A percentile compares a stretch with the other conserved stretches of the same genome.
Conservation (phyloP, 1,139 yeast species). For the Zygosaccharomyces sapae region DNA sequence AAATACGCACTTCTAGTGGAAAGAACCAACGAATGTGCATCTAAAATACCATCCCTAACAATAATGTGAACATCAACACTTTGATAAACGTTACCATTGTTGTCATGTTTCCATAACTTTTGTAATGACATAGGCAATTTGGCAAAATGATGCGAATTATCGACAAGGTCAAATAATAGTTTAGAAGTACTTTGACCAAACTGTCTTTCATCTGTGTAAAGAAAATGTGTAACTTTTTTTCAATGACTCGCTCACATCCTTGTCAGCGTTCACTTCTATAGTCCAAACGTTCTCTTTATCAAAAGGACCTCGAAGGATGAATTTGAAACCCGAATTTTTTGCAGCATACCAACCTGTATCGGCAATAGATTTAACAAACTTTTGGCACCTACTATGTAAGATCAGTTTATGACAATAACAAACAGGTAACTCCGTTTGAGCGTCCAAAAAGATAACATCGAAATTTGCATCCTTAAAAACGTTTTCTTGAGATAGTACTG, state of each 20-base stretch:
- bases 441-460: slow-evolving; percentile 25
- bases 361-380: slow-evolving; percentile 10
- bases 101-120: slow-evolving; percentile 1
- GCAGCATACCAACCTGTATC: slow-evolving; percentile 8
- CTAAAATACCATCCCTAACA: slow-evolving; percentile 21
- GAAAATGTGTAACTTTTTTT: slow-evolving; percentile 35
- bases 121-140: slow-evolving; percentile 13
- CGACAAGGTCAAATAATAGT: slow-evolving; percentile 17
- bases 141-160: slow-evolving; percentile 22
- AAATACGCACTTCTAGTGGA: slow-evolving; percentile 59
- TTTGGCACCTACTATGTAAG: slow-evolving; percentile 19
- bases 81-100: not conserved
- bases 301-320: slow-evolving; percentile 5
- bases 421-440: slow-evolving; percentile 8
- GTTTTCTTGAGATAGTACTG: not conserved
- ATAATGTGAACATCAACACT: slow-evolving; percentile 20
- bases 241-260: slow-evolving; percentile 5
- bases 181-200: slow-evolving; percentile 14
- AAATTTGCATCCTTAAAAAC: slow-evolving; percentile 13
- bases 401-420: slow-evolving; percentile 28
- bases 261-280: slow-evolving; percentile 10
- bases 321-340: slow-evolving; percentile 8
- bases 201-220: slow-evolving; percentile 45
- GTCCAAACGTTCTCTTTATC: slow-evolving; percentile 11
- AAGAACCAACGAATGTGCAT: slow-evolving; percentile 49